Conservation (phyloP, 257 asterid species). For the Coffea canephora region DNA sequence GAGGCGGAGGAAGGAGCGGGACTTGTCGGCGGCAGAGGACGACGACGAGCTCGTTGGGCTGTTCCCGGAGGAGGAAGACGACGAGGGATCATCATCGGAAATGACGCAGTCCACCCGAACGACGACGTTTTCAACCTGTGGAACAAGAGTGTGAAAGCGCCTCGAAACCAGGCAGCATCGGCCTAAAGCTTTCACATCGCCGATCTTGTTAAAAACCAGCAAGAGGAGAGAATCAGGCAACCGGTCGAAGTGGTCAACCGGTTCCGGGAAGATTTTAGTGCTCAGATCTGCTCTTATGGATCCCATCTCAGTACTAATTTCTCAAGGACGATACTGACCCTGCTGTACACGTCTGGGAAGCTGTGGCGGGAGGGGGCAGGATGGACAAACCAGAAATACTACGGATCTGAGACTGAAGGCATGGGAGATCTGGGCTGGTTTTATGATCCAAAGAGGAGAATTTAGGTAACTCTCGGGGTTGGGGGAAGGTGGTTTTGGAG, state of each 20-base stretch:
- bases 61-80: slow-evolving; percentile 28
- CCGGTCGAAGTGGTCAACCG: slow-evolving; percentile 70
- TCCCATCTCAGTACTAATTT: slow-evolving; percentile 26
- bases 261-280: slow-evolving; percentile 21
- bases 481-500: not conserved
- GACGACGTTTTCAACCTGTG: slow-evolving; percentile 78
- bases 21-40: slow-evolving; percentile 37
- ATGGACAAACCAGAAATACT: not conserved
- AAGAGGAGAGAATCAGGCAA: slow-evolving; percentile 70
- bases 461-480: not conserved
- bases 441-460: not conserved
- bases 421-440: slow-evolving; percentile 3
- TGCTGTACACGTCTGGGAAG: not conserved
- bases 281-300: slow-evolving; percentile 56
- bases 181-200: slow-evolving; percentile 85
- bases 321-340: not conserved
- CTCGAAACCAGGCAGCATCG: slow-evolving; percentile 76
- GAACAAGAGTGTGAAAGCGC: slow-evolving; percentile 69
- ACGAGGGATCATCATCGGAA: slow-evolving; percentile 71
- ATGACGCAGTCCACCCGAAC: slow-evolving; percentile 96
- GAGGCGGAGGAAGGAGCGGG: slow-evolving; percentile 62
- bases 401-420: slow-evolving; percentile 23
- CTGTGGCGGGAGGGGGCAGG: not conserved
- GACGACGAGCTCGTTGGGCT: slow-evolving; percentile 6
- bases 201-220: slow-evolving; percentile 77